Evolutionary conservation across 2,329 filamentous ascomycete genomes (phyloP).

Genomic region (Penicillium janthinellum): DNA sequence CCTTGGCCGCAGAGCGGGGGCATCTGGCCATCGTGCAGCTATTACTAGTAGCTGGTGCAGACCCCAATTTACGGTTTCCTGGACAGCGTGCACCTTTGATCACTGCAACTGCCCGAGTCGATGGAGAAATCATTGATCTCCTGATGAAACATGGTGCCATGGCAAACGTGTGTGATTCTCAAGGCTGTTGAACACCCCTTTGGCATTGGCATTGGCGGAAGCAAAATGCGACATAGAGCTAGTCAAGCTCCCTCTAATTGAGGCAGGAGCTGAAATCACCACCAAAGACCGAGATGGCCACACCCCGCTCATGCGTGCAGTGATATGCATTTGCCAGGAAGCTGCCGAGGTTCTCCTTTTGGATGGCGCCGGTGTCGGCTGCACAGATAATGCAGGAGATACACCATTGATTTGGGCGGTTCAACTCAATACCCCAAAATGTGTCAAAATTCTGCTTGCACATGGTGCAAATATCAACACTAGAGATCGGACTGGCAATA

Average conservation of each 20-base stretch:
- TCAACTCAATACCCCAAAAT: background rate
- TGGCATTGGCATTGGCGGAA: background rate
- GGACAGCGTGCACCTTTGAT: background rate
- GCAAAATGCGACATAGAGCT: background rate
- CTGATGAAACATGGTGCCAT: background rate
- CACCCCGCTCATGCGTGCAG: background rate
- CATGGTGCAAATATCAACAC: background rate
- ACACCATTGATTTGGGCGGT: background rate
- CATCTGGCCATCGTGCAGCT: background rate
- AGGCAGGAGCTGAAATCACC: background rate
- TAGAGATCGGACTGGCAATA: background rate
- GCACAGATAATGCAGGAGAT: background rate
- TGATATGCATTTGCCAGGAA: background rate
- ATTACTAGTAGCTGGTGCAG: background rate
- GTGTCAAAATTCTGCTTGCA: background rate
- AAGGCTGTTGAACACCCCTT: background rate
- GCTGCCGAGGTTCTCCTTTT: background rate
- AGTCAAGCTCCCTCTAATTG: background rate
- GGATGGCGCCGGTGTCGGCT: background rate
- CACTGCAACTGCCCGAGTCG: background rate
- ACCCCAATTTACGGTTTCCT: background rate
- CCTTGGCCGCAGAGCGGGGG: background rate
- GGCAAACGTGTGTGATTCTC: background rate
- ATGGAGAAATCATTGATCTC: background rate
- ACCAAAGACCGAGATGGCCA: background rate